Base-by-base conservation (phyloP, 2,329 filamentous ascomycete genomes). In the Bipolaris zeicola region DNA sequence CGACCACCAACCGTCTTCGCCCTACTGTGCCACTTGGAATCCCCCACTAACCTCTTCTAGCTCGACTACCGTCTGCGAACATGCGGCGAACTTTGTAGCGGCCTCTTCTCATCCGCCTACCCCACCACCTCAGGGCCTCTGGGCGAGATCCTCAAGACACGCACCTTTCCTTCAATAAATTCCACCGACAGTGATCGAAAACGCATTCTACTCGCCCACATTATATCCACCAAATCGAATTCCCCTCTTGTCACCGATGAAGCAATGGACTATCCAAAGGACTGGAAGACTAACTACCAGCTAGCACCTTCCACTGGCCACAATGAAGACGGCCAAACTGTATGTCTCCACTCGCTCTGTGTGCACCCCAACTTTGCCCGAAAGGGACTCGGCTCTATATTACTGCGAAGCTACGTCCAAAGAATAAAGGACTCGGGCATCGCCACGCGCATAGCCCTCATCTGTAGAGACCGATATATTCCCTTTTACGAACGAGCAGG, bases 291-390 rank as follows among this genome's bases (percentile, higher is more conserved):
- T 7, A 73, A 72, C 28, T 73, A 71, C 66, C 63, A 73, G 52
- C 60, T 73, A 47, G 53, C 61, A 28, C 68, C 70, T 22, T 62
- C 63, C 7, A 69, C 86, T 8, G 91, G 91, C 31, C 91, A 96
- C 75, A 85, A 89, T 65, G 86, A 91, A 56, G 79, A 81, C 14
- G 92, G 92, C 37, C 79, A 86, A 41, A 96, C 91, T 0, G 83
- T 96, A 52, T 91, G 87, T 52, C 78, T 96, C 47, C 93, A 97
- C 76, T 94, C 90, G 0, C 82, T 97, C 5, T 91, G 90, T 16
- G 88, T 96, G 5, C 81, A 89, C 52, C 91, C 91, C 0, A 85
- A 87, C 57, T 86, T 92, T 54, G 91, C 95, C 63, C 82, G 85
- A 33, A 86, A 87, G 55, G 89, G 91, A 1, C 80, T 96, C 2